Conservation (phyloP, 345 rosid species). For the Eucalyptus curtisii region DNA sequence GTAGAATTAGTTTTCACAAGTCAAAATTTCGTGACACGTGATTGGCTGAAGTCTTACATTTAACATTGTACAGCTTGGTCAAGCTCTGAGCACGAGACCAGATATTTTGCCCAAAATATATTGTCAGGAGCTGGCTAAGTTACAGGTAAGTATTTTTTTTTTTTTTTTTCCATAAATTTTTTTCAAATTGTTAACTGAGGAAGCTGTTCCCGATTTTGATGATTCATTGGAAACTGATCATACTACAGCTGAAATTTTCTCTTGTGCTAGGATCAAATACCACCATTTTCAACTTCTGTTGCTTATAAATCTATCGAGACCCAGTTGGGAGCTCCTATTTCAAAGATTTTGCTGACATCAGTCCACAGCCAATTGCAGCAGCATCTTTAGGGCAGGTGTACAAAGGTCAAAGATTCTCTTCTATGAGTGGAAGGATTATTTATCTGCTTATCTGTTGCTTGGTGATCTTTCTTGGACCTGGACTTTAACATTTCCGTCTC, state of each 20-base stretch:
- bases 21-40: not conserved
- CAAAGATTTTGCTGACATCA: conserved; percentile 71
- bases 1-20: not conserved
- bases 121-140: conserved; percentile 89
- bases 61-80: conserved; percentile 63
- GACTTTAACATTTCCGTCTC: conserved; percentile 9
- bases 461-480: not conserved
- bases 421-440: not conserved
- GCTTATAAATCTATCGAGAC: conserved; percentile 81
- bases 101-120: conserved; percentile 78
- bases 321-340: conserved; percentile 59
- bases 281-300: conserved; percentile 69
- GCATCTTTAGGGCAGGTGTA: conserved; percentile 98
- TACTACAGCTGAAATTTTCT: not conserved
- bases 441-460: not conserved
- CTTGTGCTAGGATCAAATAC: conserved; percentile 75
- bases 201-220: not conserved
- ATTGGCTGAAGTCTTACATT: not conserved
- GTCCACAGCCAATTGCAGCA: conserved; percentile 84
- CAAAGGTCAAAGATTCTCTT: conserved; percentile 50
- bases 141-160: conserved; percentile 50
- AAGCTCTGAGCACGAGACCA: conserved; percentile 93
- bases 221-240: not conserved
- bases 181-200: not conserved
- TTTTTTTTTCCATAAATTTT: not conserved